Evolutionary conservation across 2,329 filamentous ascomycete species (phyloP), one percentile per base, ranked within the genome.

Genomic region (Neopestalotiopsis clavispora): DNA sequence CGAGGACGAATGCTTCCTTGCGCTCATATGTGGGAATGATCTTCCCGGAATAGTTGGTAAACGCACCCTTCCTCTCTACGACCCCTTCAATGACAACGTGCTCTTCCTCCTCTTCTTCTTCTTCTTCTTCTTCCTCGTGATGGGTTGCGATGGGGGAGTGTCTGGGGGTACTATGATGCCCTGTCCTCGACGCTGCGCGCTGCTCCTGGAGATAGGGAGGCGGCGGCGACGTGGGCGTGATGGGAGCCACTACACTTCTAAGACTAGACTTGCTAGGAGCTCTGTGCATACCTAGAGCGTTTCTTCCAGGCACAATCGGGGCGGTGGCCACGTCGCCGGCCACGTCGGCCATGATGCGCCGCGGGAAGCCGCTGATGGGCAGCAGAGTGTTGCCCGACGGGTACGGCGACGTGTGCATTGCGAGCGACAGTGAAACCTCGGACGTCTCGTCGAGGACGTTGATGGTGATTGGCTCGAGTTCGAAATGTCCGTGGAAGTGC

Each of bases 321-420:
- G 40, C 17, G 42, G 40, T 20, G 42, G 38, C n/a, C n/a, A 75
- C 77, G 17, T 52, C 34, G n/a, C 61, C 38, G 12, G 30, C 59
- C 20, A 23, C 34, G 60, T 78, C 76, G 5, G 70, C 72, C 75
- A 78, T 78, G 38, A 78, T 64, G 9, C 68, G 72, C 4, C 77
- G 71, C 42, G 77, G 77, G 42, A 78, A 78, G 13, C 77, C 77
- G 65, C 77, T 78, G 38, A 78, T 78, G 10, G 74, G 76, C 20
- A 78, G 69, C 23, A 72, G 71, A 12, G 71, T 72, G 42, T 72
- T 70, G 38, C 74, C 76, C 58, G 74, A 76, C 4, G 72, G 71
- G 40, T 77, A 76, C 1, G 72, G 67, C 12, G 20, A 34, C 28
- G 68, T 71, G 42, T 75, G 73, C 28, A 78, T 65, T 38, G 75